Evolutionary conservation across 441 rosid genomes (phyloP), one percentile per base, ranked within the genome.

Genomic region (Erysimum cheiri): DNA sequence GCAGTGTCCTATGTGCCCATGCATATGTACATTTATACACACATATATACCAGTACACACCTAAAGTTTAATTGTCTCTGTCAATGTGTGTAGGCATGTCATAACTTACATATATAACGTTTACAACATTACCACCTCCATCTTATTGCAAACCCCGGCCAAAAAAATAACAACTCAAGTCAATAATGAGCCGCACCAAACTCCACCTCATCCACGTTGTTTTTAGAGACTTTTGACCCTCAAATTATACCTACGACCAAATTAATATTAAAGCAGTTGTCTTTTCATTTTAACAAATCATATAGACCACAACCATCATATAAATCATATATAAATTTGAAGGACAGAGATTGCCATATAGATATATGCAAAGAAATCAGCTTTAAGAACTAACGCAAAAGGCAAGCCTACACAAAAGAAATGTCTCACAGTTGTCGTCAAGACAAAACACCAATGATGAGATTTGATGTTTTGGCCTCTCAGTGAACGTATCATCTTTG

Each of bases 401-500:
- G 88, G 91, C 93, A 89, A 85, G 83, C 92, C 79, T 84, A 79
- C 41, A 96, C 98, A 64, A 88, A 93, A 32, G 85, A 15, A 46
- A 3, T 44, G 11, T 44, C 49, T 44, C 24, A 3, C 11, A 44
- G 24, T 15, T 93, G 69, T 92, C 93, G 15, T 11, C 1, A 0
- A 44, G 64, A 29, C 40, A 61, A 61, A 61, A 61, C 40, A 62
- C 41, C 15, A 31, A 44, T 62, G 54, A 46, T 62, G 41, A 32
- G 41, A 31, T 60, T 94, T 94, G 64, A 87, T 88, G 62, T 85
- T 80, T 78, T 84, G 89, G 80, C 91, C 91, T 35, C 93, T 90
- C 84, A 94, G 86, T 19, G 88, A 92, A 71, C 92, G 87, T 76
- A 76, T 90, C 68, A 90, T 88, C 70, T 87, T 93, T 37, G 81